These are phyloP conservation scores for Wickerhamiella dianesei DNA, from an alignment of 805 yeast species.

Conservation along the genomic window DNA sequence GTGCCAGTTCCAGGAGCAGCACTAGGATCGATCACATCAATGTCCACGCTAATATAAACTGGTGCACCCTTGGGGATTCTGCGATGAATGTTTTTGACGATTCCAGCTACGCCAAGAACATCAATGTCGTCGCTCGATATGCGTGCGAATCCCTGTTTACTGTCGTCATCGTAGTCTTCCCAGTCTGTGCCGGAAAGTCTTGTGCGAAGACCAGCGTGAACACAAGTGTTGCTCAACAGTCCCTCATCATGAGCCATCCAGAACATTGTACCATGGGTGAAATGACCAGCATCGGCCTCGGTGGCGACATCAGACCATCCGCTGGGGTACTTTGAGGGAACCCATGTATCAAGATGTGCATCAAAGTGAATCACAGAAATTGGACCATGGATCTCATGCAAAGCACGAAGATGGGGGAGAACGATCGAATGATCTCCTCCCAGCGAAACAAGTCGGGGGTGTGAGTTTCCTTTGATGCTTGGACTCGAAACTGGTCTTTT, in stretches of 20 bases:
- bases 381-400: constrained; percentile 47
- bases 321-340: constrained; percentile 62
- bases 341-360: constrained; percentile 80
- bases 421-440: constrained; percentile 79
- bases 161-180: constrained; percentile 55
- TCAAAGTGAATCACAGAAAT: constrained; percentile 69
- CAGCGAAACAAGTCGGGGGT: constrained; percentile 54
- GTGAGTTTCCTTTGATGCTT: constrained; percentile 15
- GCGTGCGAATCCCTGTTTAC: constrained; percentile 52
- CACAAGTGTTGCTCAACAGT: constrained; percentile 40
- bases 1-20: constrained; percentile 73
- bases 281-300: constrained; percentile 41
- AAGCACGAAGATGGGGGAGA: constrained; percentile 57
- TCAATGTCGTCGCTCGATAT: constrained; percentile 64
- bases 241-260: constrained; percentile 72
- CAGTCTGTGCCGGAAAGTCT: constrained; percentile 47
- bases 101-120: constrained; percentile 48
- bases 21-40: constrained; percentile 58
- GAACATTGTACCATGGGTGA: constrained; percentile 77
- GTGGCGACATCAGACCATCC: constrained; percentile 43
- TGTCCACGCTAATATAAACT: constrained; percentile 66
- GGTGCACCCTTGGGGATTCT: constrained; percentile 49
- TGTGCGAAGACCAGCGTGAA: constrained; percentile 69
- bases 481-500: constrained; percentile 22
- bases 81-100: constrained; percentile 38